Conservation (phyloP, 2,329 filamentous ascomycete genomes). For the Coniochaeta sp. region DNA sequence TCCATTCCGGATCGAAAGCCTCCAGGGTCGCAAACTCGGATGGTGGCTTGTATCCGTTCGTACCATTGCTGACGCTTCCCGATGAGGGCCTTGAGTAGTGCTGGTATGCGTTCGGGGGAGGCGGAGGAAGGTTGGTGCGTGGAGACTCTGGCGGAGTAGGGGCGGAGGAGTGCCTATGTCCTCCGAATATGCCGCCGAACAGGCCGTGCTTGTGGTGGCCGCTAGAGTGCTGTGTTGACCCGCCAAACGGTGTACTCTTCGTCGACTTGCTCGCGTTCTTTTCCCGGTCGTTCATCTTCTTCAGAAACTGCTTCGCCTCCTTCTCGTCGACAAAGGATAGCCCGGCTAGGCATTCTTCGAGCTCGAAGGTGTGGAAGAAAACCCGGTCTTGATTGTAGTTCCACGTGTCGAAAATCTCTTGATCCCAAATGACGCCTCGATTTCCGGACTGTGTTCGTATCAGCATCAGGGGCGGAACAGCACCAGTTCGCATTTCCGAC, state of each 20-base stretch:
- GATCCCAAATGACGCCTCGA: conserved; percentile 89
- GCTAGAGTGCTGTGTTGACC: conserved; percentile 26
- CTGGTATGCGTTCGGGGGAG: conserved; percentile 19
- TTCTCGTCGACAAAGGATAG: conserved; percentile 95
- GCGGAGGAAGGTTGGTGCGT: conserved; percentile 29
- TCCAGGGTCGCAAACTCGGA: conserved; percentile 58
- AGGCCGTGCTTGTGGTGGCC: conserved; percentile 36
- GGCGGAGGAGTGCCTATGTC: conserved; percentile 53
- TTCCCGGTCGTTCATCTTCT: conserved; percentile 94
- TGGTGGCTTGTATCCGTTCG: conserved; percentile 9
- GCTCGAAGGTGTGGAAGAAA: conserved; percentile 96
- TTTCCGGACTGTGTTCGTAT: conserved; percentile 52
- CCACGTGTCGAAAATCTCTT: conserved; percentile 95
- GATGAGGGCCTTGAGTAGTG: conserved; percentile 25
- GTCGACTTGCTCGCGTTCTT: conserved; percentile 92
- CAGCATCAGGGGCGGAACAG: conserved; percentile 2
- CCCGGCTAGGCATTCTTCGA: conserved; percentile 84
- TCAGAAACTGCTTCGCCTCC: conserved; percentile 92
- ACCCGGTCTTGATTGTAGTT: conserved; percentile 93
- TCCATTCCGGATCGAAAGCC: conserved; percentile 57
- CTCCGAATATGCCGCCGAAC: conserved; percentile 54
- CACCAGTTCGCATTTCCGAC: conserved; percentile 21
- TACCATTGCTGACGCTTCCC: conserved; percentile 39
- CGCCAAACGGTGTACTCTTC: conserved; percentile 66
- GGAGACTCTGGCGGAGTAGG: conserved; percentile 52